These are phyloP conservation scores for Umbelopsis sp. DNA, from an alignment of 371 early-diverging fungal species.

Conservation along the genomic window DNA sequence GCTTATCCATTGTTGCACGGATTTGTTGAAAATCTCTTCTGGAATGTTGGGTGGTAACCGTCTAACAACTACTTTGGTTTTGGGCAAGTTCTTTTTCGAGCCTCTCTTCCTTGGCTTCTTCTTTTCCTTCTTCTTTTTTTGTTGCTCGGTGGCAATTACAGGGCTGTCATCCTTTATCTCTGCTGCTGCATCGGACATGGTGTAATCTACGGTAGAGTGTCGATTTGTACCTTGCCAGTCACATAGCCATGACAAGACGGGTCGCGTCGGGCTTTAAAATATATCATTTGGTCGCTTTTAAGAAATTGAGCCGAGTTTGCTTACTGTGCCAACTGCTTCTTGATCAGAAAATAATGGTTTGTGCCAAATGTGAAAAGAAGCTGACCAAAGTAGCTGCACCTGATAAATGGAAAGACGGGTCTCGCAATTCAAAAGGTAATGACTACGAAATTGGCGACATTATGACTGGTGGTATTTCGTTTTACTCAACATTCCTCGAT, in stretches of 20 bases:
- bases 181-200: not conserved
- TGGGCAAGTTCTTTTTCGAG: conserved; percentile 36
- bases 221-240: not conserved
- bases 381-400: conserved; percentile 63
- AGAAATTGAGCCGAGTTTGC: no score
- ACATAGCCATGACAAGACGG: not conserved
- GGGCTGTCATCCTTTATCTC: not conserved
- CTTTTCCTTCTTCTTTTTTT: conserved; percentile 39
- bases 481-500: not conserved
- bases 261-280: no score
- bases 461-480: not conserved
- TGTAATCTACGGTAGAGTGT: not conserved
- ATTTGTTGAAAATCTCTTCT: conserved; percentile 67
- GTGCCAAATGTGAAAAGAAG: conserved; percentile 74
- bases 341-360: conserved; percentile 50
- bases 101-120: conserved; percentile 41
- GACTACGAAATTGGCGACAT: not conserved
- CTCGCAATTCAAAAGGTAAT: conserved; percentile 57
- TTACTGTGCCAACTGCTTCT: no score
- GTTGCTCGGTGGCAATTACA: conserved; percentile 23
- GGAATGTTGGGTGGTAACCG: conserved; percentile 82
- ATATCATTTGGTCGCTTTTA: no score
- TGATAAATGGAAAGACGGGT: conserved; percentile 75
- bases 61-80: conserved; percentile 79
- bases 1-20: conserved; percentile 61